phyloP scores from a whole-genome alignment of 495 filamentous ascomycete species.

The Pyronema omphalodes region DNA sequence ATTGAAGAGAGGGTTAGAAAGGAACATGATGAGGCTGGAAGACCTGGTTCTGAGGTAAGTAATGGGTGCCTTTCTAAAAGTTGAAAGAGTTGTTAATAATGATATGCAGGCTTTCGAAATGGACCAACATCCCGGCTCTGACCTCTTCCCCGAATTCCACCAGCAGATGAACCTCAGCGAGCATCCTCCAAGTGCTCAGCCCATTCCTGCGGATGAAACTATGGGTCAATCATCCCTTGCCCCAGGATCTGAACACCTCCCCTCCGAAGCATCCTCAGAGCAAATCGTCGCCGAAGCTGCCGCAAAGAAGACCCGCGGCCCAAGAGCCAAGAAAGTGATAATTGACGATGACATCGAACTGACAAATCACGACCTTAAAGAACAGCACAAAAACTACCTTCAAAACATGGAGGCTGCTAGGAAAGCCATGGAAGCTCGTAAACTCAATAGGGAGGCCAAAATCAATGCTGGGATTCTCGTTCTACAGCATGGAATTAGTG shows the following conservation, averaged over 20 bases:
- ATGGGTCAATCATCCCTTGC: background rate
- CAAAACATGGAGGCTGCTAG: slow-evolving; percentile 32
- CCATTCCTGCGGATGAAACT: background rate
- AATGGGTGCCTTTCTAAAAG: background rate
- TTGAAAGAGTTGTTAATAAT: background rate
- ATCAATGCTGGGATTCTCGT: slow-evolving; percentile 29
- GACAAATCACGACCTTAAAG: slow-evolving; percentile 34
- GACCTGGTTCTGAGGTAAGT: background rate
- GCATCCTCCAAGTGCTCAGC: background rate
- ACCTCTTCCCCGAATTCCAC: background rate
- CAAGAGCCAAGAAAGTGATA: background rate
- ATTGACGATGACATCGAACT: slow-evolving; percentile 32
- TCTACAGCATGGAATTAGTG: slow-evolving; percentile 29
- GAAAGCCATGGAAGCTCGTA: slow-evolving; percentile 5
- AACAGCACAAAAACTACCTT: slow-evolving; percentile 43
- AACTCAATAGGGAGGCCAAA: slow-evolving; percentile 26
- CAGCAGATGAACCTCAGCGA: background rate
- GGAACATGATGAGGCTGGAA: slow-evolving; percentile 27
- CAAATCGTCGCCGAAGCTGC: background rate
- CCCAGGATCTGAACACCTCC: background rate
- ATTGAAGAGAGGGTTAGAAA: slow-evolving; percentile 25
- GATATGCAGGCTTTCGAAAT: background rate
- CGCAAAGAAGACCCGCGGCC: slow-evolving; percentile 18
- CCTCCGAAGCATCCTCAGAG: background rate
- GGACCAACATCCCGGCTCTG: background rate